Evolutionary conservation across 371 early-diverging fungal species (phyloP), one percentile per base, ranked within the genome.

Genomic region (Funneliformis caledonium): DNA sequence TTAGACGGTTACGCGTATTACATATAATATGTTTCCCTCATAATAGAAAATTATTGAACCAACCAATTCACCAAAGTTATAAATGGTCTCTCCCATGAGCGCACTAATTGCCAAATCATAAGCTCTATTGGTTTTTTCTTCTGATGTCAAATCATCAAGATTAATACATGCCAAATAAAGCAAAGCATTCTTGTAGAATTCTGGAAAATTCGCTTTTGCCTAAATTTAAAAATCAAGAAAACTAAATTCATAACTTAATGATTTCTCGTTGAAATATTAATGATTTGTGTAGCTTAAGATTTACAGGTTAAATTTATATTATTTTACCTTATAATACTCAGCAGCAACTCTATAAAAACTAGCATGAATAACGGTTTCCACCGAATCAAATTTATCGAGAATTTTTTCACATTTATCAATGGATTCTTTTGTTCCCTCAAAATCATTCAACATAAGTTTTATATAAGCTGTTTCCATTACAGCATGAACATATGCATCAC

Each of bases 11-110:
- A 45, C 26, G 11, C 43, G 14, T 65, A 12, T 11, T 12, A 31
- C 31, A 65, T 37, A 0, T 37, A 37, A 37, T 37, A 37, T 26
- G 3, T 37, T 37, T 1, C 16, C 19, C 19, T 19, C 16, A 16
- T 16, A 56, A n/a, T n/a, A 19, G 19, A 56, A 56, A 5, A 19
- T 7, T 19, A 16, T 56, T 60, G 8, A 47, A 64, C 88, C 85
- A 89, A 96, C 95, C 90, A 99, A 86, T 86, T 98, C 97, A 78
- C 99, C 98, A 94, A 99, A 99, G 89, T 98, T 98, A 88, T 98
- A 99, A 60, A 99, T 94, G 60, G 92, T 95, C 69, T 97, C 97
- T 43, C 97, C 97, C 26, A 99, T 86, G 61, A 99, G 85, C 1
- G 98, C 99, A 11, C 97, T 92, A 33, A 98, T 85, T 0, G 96